These are phyloP conservation scores for Podila minutissima DNA, from an alignment of 192 early-diverging fungal genomes.

Conservation along the genomic window DNA sequence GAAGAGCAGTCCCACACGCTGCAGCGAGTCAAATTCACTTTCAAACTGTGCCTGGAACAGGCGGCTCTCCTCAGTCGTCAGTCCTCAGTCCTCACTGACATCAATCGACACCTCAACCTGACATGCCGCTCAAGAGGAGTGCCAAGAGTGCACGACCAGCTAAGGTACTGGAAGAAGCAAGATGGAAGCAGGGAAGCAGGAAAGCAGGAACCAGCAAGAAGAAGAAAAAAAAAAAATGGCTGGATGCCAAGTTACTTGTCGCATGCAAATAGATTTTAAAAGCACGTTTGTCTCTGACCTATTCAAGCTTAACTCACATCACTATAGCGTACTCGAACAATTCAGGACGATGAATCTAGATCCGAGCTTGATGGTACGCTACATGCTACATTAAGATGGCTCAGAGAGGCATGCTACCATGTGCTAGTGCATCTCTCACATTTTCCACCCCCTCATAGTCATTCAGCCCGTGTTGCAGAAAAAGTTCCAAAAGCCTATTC, in stretches of 20 bases:
- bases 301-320: not conserved
- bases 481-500: not conserved
- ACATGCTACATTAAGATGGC: too few species aligned
- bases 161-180: not conserved
- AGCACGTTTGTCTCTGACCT: not conserved
- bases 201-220: too few species aligned
- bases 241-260: too few species aligned
- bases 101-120: not conserved
- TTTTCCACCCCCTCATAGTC: not conserved
- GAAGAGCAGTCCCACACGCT: not conserved
- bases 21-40: not conserved
- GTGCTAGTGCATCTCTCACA: too few species aligned
- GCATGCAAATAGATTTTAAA: too few species aligned
- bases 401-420: too few species aligned
- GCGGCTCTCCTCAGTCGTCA: not conserved
- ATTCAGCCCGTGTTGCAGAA: not conserved
- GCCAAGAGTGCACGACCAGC: not conserved
- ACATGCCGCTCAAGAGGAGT: not conserved
- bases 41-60: not conserved
- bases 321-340: not conserved
- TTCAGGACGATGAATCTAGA: not conserved
- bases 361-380: not conserved
- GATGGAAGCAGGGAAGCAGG: too few species aligned
- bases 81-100: not conserved
- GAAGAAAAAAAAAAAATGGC: too few species aligned